A percentile compares a stretch with the other conserved stretches of the same genome.
These are phyloP conservation scores for Metschnikowia orientalis DNA, from an alignment of 805 yeast species.

Conservation along the genomic window DNA sequence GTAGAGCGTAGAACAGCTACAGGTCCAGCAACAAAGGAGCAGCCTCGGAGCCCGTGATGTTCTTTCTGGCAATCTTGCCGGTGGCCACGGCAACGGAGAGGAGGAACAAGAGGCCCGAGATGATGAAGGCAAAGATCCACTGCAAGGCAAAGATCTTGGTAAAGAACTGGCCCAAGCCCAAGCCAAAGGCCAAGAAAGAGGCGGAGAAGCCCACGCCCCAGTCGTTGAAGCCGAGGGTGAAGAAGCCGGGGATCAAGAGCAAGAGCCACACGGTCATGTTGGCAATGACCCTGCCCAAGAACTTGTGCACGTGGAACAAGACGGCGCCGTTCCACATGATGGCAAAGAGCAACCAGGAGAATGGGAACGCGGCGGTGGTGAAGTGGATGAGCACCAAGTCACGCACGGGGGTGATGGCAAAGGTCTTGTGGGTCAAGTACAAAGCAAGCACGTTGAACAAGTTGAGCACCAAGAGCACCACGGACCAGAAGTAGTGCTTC, in stretches of 20 bases:
- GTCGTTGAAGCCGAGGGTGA: slow-evolving; percentile 59
- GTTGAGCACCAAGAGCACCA: slow-evolving; percentile 54
- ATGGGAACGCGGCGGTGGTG: slow-evolving; percentile 64
- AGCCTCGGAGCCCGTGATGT: slow-evolving; percentile 9
- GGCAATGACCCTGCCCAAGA: slow-evolving; percentile 64
- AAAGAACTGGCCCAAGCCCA: slow-evolving; percentile 67
- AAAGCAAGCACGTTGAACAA: slow-evolving; percentile 53
- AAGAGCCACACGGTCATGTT: slow-evolving; percentile 77
- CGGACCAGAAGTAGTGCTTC: slow-evolving; percentile 56
- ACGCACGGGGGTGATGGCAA: slow-evolving; percentile 45
- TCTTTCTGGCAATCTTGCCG: slow-evolving; percentile 24
- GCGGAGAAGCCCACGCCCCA: slow-evolving; percentile 64
- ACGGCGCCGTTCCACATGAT: slow-evolving; percentile 86
- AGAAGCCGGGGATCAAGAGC: slow-evolving; percentile 57
- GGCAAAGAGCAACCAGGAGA: slow-evolving; percentile 69
- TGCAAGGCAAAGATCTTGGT: slow-evolving; percentile 71
- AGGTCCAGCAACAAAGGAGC: slow-evolving; percentile 20
- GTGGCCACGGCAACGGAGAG: slow-evolving; percentile 44
- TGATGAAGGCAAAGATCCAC: slow-evolving; percentile 78
- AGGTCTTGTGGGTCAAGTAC: slow-evolving; percentile 59
- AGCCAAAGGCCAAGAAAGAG: slow-evolving; percentile 55
- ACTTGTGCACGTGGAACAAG: slow-evolving; percentile 54
- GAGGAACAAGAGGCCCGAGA: slow-evolving; percentile 53
- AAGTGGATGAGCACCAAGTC: slow-evolving; percentile 60
- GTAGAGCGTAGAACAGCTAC: not conserved